Evolutionary conservation across 2,329 filamentous ascomycete genomes (phyloP), one percentile per base, ranked within the genome.

Genomic region (Diplodia mutila): DNA sequence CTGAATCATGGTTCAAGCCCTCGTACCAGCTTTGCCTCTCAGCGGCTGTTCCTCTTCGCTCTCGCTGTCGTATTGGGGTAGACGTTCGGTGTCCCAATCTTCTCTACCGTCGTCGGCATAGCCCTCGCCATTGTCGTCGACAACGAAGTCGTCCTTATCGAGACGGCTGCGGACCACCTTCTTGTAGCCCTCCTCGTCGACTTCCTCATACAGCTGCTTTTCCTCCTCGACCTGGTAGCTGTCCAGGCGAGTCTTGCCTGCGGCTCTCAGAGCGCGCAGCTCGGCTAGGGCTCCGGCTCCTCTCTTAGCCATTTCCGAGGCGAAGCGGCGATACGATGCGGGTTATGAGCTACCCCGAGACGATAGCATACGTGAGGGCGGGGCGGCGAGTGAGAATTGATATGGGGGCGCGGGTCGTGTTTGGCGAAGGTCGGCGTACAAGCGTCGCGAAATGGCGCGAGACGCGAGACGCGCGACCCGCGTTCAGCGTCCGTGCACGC

Each of bases 21-120:
- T n/a, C 21, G 27, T 83, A 85, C 84, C 86, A 70, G 86, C 84
- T 76, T 89, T 89, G 68, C 87, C 83, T 70, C 84, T 84, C 34
- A 81, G 78, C 14, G 86, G 86, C 54, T 79, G 76, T 42, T 92
- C 87, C 42, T 90, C 90, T 51, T 96, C 92, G 69, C 89, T 94
- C 69, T 95, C 93, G 42, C 89, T 91, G 39, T 78, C 77, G 84
- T 76, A 87, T 82, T 69, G 85, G 85, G 71, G 85, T 83, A 71
- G 90, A 85, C 73, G 91, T 87, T 79, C 94, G 94, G 74, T 75
- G 55, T 79, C 77, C 78, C 78, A 80, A 55, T 80, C 78, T 69
- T 98, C 95, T 80, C 95, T 90, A 69, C 95, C 95, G 76, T 98
- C 95, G 77, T 98, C 94, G 71, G 93, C 94, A 75, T 99, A 99